Base-by-base conservation (phyloP, 441 rosid species). In the Gossypium laxum region DNA sequence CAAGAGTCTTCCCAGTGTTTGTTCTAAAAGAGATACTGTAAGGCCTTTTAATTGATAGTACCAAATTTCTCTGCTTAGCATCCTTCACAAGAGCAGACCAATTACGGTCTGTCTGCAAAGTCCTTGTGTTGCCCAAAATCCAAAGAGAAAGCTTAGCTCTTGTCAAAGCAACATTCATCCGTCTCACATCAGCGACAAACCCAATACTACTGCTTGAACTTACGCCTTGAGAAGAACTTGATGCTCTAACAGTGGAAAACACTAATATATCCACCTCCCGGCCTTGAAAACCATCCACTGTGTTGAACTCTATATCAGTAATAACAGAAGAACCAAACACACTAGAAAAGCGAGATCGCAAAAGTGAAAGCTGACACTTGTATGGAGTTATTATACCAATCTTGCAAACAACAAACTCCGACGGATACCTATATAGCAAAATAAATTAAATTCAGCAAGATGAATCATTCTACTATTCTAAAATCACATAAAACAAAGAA, bases 231-330 rank as follows among this genome's bases (percentile, higher is more conserved):
- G 74, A 48, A 50, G 85, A 80, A 68, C 54, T n/a, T 47, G 90
- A 76, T 62, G 97, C 99, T 81, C 98, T 85, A 59, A 95, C 98
- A 26, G 98, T 95, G 76, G 98, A 95, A 68, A 95, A 85, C 64
- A 95, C 86, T 75, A 95, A 77, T 77, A 92, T 84, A 79, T 91
- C 98, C 74, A 92, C 96, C 82, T 95, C 99, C 57, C 96, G 81
- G 61, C 97, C 98, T 80, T 95, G 99, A 85, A 95, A 95, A 57
- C 99, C 99, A 70, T 92, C 99, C 52, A 92, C 91, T 10, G 99
- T 95, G 75, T 88, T 95, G 69, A 95, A 84, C 74, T 92, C 99
- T 87, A 95, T 92, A 72, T 91, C 87, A 69, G 92, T 87, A 24
- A 78, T 75, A 61, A 80, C 84, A 77, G 91, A 79, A 70, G 99